Percentiles rank a stretch among this genome's conserved stretches.
Conservation (phyloP, 768 basidiomycete genomes). For the Boletus pseudopeckii region DNA sequence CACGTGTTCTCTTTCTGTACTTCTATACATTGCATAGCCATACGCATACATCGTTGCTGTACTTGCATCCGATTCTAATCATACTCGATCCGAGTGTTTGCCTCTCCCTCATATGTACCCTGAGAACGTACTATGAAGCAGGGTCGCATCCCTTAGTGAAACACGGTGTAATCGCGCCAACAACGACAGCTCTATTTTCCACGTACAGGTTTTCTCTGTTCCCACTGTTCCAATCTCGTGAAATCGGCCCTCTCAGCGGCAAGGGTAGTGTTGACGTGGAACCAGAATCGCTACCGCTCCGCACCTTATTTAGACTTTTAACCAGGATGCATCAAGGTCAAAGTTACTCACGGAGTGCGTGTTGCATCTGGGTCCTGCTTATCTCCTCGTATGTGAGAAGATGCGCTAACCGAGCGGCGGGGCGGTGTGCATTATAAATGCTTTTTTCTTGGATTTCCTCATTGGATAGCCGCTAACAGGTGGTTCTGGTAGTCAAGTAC, state of each 20-base stretch:
- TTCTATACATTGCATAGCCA: conserved; percentile 21
- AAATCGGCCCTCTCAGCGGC: background rate
- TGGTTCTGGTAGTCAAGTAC: conserved; percentile 13
- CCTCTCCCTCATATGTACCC: background rate
- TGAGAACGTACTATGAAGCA: background rate
- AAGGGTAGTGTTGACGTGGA: conserved; percentile 19
- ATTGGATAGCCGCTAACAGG: conserved; percentile 4
- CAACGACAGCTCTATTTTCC: conserved; percentile 3
- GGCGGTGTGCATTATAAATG: conserved; percentile 29
- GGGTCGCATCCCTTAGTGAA: conserved; percentile 12
- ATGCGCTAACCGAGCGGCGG: conserved; percentile 3
- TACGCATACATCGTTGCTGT: conserved; percentile 17
- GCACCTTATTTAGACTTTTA: conserved; percentile 27
- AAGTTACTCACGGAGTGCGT: conserved; percentile 8
- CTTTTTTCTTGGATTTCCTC: conserved; percentile 18
- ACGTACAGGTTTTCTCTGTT: conserved; percentile 5
- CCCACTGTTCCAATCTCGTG: conserved; percentile 4
- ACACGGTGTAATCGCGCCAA: conserved; percentile 2
- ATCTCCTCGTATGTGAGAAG: conserved; percentile 21
- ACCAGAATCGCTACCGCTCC: background rate
- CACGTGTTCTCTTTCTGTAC: conserved; percentile 19
- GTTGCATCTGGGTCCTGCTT: conserved; percentile 6
- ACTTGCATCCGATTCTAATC: conserved; percentile 22
- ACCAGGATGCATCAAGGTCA: conserved; percentile 18
- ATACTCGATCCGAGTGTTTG: background rate